Evolutionary conservation across 148 eudicot species (phyloP).

Genomic region (Persicaria maculosa): DNA sequence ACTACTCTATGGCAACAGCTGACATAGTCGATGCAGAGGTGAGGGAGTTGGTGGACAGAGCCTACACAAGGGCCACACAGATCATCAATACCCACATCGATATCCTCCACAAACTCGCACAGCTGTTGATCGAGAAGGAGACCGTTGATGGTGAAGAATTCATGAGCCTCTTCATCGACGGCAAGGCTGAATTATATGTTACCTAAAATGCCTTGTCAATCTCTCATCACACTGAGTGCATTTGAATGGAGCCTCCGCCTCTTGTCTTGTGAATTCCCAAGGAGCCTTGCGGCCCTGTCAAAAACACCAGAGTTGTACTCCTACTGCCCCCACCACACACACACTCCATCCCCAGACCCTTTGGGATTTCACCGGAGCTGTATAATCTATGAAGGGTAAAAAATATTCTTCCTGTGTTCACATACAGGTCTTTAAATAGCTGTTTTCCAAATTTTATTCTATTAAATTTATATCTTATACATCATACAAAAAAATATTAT

Average conservation of each 20-base stretch:
- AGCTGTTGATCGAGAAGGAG: conserved; percentile 90
- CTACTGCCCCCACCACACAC: not conserved
- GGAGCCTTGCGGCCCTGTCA: not conserved
- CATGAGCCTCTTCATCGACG: conserved; percentile 99
- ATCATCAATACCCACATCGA: conserved; percentile 83
- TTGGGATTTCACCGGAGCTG: too few species aligned
- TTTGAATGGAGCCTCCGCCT: not conserved
- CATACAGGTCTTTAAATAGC: too few species aligned
- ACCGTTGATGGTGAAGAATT: conserved; percentile 97
- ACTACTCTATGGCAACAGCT: conserved; percentile 99
- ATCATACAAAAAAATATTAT: too few species aligned
- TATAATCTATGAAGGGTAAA: too few species aligned
- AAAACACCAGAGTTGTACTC: not conserved
- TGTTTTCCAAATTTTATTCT: too few species aligned
- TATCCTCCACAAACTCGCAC: conserved; percentile 92
- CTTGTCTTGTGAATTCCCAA: not conserved
- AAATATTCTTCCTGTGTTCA: too few species aligned
- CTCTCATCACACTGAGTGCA: not conserved
- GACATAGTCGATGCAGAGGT: conserved; percentile 92
- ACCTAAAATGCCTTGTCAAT: conserved; percentile 20
- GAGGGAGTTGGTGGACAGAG: conserved; percentile 79
- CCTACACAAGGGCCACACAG: conserved; percentile 67
- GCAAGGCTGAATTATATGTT: conserved; percentile 81
- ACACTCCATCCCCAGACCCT: too few species aligned
- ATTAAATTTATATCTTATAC: too few species aligned